Evolutionary conservation across 805 yeast species (phyloP), one percentile per base, ranked within the genome.

Genomic region (Candida hispaniensis): DNA sequence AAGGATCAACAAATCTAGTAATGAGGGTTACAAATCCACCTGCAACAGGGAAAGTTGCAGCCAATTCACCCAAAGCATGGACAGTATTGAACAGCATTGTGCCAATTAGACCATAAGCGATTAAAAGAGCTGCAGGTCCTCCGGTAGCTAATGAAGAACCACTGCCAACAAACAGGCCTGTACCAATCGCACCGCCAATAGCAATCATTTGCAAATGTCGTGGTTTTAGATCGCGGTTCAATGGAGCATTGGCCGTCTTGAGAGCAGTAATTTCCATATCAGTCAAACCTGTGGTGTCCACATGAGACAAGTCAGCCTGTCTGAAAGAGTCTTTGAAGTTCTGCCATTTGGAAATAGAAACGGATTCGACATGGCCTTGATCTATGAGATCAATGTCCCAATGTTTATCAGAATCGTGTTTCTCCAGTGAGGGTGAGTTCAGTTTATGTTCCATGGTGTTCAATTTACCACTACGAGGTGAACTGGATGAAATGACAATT

Each of bases 101-200:
- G 14, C 83, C 82, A 55, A 75, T 69, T 30, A 71, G 49, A 15
- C 66, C 56, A 48, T 68, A 74, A 15, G 81, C 75, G 27, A 77
- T 63, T 19, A 79, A 55, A n/a, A 71, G 49, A 38, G 68, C 71
- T 6, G 69, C 80, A 10, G 70, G 69, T 11, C 73, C 72, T 39
- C 71, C 71, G 10, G 47, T 48, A 16, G 56, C 51, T 29, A 69
- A 55, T 8, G 72, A 58, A 18, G 58, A 58, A 13, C 75, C 75
- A 1, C 69, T 56, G 22, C 73, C 69, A 21, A 73, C 58, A 50
- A 70, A 73, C 23, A 74, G 54, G 46, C 79, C 79, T 15, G 91
- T 76, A 49, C 94, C 94, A 41, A 81, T 76, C 34, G 88, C 76
- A 34, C 86, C 82, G 39, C 85, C 85, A 39, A 79, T 61, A 18